Evolutionary conservation across 192 early-diverging fungal genomes (phyloP).

Genomic region (Lunasporangiospora selenospora): DNA sequence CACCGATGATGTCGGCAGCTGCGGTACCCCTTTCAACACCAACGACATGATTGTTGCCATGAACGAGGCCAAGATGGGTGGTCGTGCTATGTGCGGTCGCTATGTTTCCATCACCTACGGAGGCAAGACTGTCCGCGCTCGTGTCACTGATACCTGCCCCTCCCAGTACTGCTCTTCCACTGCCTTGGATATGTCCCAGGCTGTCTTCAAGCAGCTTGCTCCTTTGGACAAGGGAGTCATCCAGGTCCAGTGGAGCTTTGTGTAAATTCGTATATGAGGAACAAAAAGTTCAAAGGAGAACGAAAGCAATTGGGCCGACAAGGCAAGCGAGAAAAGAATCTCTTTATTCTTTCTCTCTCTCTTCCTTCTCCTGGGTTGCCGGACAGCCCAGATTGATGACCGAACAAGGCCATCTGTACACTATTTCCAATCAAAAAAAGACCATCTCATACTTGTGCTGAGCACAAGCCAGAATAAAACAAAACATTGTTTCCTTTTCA

Average conservation of each 20-base stretch:
- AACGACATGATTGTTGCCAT: slow-evolving; percentile 53
- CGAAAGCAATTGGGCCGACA: too few relatives aligned
- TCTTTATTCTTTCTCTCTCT: too few relatives aligned
- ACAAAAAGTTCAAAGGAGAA: too few relatives aligned
- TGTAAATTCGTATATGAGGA: slow-evolving; percentile 44
- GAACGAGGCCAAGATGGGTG: slow-evolving; percentile 48
- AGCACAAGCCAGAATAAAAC: too few relatives aligned
- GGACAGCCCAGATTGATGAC: too few relatives aligned
- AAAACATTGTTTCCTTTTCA: too few relatives aligned
- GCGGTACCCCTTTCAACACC: slow-evolving; percentile 49
- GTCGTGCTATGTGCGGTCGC: slow-evolving; percentile 43
- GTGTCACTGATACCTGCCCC: slow-evolving; percentile 57
- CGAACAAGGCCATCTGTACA: too few relatives aligned
- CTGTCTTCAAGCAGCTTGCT: slow-evolving; percentile 50
- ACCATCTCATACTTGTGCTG: too few relatives aligned
- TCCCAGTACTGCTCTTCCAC: slow-evolving; percentile 39
- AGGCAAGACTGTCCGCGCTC: slow-evolving; percentile 39
- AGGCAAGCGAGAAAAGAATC: too few relatives aligned
- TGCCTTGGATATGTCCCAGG: slow-evolving; percentile 45
- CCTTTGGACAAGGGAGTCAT: slow-evolving; percentile 36
- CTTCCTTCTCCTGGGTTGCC: too few relatives aligned
- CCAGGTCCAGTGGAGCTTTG: slow-evolving; percentile 48
- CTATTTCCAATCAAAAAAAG: too few relatives aligned
- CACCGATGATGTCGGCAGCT: slow-evolving; percentile 45
- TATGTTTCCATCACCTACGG: slow-evolving; percentile 30